Evolutionary conservation across 2,329 filamentous ascomycete species (phyloP).

Genomic region (Aspergillus ustus): DNA sequence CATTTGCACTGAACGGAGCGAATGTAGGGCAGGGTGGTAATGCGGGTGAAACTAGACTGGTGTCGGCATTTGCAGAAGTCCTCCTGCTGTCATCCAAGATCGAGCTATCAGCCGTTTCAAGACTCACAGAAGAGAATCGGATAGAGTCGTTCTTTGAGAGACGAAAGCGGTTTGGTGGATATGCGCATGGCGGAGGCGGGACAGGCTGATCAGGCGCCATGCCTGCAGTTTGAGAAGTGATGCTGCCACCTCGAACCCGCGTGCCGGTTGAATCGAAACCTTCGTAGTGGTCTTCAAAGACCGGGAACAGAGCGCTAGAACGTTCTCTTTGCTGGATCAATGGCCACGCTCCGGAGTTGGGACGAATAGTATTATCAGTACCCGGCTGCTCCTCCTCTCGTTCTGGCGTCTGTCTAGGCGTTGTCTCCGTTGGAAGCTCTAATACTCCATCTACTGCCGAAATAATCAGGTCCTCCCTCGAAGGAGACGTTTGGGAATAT

Average conservation of each 20-base stretch:
- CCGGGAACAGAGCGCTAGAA: constrained; percentile 27
- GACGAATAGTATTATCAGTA: constrained; percentile 32
- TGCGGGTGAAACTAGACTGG: constrained; percentile 35
- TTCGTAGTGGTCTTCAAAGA: constrained; percentile 29
- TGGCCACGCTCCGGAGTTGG: constrained; percentile 38
- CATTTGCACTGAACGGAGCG: constrained; percentile 43
- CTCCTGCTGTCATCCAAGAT: constrained; percentile 40
- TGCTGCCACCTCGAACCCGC: constrained; percentile 38
- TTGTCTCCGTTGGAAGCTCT: constrained; percentile 42
- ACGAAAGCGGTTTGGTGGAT: constrained; percentile 37
- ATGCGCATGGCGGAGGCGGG: constrained; percentile 40
- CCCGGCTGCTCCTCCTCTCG: constrained; percentile 30
- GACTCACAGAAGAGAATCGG: constrained; percentile 41
- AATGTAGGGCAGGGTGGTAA: constrained; percentile 41
- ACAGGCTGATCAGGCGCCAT: constrained; percentile 41
- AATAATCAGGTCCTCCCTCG: constrained; percentile 36
- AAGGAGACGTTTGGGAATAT: constrained; percentile 24
- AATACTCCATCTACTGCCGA: constrained; percentile 42
- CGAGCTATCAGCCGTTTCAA: constrained; percentile 45
- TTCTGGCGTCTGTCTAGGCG: constrained; percentile 42
- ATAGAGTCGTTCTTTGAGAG: constrained; percentile 42
- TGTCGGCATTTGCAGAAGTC: constrained; percentile 33
- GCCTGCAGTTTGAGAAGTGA: constrained; percentile 40
- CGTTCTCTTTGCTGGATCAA: constrained; percentile 30
- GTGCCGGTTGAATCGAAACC: constrained; percentile 28